phyloP scores from a whole-genome alignment of 768 basidiomycete species.

The Leccinum imitatum region DNA sequence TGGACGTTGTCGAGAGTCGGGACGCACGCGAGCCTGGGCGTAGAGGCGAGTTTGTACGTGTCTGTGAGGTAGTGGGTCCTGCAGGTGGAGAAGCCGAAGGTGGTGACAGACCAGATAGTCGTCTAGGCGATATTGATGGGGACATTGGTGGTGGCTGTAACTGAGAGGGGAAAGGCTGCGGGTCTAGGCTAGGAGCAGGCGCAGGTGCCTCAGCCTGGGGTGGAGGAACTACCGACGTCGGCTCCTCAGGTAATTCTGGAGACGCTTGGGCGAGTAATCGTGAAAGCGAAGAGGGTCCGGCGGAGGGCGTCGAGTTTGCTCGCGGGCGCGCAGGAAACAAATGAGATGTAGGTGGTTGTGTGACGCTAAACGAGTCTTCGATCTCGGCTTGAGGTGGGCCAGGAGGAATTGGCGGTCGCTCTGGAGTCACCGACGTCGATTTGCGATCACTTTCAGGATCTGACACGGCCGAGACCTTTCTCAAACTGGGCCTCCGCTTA shows the following conservation, averaged over 20 bases:
- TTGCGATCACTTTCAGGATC: constrained; percentile 43
- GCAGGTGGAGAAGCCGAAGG: constrained; percentile 24
- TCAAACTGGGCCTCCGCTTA: constrained; percentile 55
- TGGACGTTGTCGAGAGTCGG: constrained; percentile 64
- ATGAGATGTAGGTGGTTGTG: constrained; percentile 65
- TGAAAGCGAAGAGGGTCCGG: constrained; percentile 78
- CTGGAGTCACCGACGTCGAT: constrained; percentile 9
- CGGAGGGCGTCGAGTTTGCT: constrained; percentile 64
- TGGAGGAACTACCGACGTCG: constrained; percentile 27
- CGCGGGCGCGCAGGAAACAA: constrained; percentile 64
- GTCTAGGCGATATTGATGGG: constrained; percentile 3
- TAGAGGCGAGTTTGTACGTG: constrained; percentile 51
- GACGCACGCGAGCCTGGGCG: constrained; percentile 76
- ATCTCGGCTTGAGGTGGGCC: constrained; percentile 69
- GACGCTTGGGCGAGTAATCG: constrained; percentile 75
- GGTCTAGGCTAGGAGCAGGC: constrained; percentile 15
- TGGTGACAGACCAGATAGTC: constrained; percentile 3
- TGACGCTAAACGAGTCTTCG: constrained; percentile 67
- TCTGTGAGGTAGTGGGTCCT: constrained; percentile 35
- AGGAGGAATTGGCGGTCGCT: constrained; percentile 38
- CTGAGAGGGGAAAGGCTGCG: constrained; percentile 22
- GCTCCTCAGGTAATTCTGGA: constrained; percentile 36
- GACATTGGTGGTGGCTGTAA: constrained; percentile 36
- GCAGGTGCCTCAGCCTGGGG: constrained; percentile 34
- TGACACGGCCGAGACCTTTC: constrained; percentile 44